phyloP scores from a whole-genome alignment of 495 filamentous ascomycete genomes.

The Penicillium argentinense region DNA sequence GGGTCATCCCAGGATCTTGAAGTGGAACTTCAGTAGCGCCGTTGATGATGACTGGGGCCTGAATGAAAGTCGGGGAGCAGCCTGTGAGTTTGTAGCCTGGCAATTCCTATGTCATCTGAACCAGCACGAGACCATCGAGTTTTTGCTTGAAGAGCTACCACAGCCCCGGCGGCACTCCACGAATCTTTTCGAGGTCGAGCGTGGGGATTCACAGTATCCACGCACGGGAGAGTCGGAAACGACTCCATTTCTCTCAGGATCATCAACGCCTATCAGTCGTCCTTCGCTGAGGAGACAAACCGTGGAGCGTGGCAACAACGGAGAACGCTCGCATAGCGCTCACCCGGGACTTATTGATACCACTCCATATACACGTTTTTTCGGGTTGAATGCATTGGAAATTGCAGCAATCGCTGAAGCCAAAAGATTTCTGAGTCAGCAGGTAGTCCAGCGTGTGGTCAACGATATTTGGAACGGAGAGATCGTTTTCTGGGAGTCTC shows the following conservation, averaged over 20 bases:
- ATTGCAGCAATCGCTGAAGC: slow-evolving; percentile 87
- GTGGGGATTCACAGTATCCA: slow-evolving; percentile 18
- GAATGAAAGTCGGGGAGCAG: slow-evolving; percentile 73
- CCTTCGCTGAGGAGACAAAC: slow-evolving; percentile 13
- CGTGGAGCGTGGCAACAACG: background rate
- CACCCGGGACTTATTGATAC: slow-evolving; percentile 31
- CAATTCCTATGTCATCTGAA: slow-evolving; percentile 78
- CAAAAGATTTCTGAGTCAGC: slow-evolving; percentile 87
- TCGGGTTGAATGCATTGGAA: slow-evolving; percentile 81
- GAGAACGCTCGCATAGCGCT: slow-evolving; percentile 1
- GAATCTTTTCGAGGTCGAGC: slow-evolving; percentile 26
- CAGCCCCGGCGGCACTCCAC: slow-evolving; percentile 16
- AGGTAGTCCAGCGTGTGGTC: slow-evolving; percentile 81
- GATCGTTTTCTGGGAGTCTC: slow-evolving; percentile 87
- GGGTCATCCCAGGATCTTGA: slow-evolving; percentile 61
- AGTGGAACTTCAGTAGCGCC: slow-evolving; percentile 67
- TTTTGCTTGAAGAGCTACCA: slow-evolving; percentile 78
- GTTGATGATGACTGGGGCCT: slow-evolving; percentile 67
- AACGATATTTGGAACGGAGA: slow-evolving; percentile 89
- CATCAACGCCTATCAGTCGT: slow-evolving; percentile 26
- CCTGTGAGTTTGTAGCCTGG: slow-evolving; percentile 92
- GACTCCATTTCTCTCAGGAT: slow-evolving; percentile 30
- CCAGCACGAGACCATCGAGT: slow-evolving; percentile 78
- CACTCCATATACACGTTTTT: slow-evolving; percentile 65
- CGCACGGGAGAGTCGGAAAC: slow-evolving; percentile 20